A percentile compares a stretch with the other conserved stretches of the same genome.
These are phyloP conservation scores for Babesia divergens DNA, from an alignment of 169 alveolate species.

Conservation along the genomic window DNA sequence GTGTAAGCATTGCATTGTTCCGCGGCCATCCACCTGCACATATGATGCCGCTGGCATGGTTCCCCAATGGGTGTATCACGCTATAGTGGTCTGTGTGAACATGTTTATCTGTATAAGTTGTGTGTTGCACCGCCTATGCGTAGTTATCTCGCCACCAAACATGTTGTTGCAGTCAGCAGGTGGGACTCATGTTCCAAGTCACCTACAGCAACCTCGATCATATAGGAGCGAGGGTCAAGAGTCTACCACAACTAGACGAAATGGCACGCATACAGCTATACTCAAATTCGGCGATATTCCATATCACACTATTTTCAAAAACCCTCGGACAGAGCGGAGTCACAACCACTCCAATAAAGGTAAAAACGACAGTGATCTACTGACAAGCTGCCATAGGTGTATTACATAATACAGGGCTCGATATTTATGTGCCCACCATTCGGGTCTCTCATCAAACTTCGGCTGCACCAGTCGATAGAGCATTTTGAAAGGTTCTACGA, in stretches of 20 bases:
- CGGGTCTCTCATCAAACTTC: slow-evolving; percentile 50
- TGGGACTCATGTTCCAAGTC: slow-evolving; percentile 62
- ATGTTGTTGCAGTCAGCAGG: slow-evolving; percentile 38
- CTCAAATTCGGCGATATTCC: slow-evolving; percentile 43
- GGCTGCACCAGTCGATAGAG: slow-evolving; percentile 44
- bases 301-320: slow-evolving; percentile 56
- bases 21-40: too few species aligned
- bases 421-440: slow-evolving; percentile 64
- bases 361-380: not conserved
- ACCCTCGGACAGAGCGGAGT: slow-evolving; percentile 50
- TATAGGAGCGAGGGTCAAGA: slow-evolving; percentile 2
- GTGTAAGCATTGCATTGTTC: too few species aligned
- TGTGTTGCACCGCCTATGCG: too few species aligned
- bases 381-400: slow-evolving; percentile 8
- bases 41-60: too few species aligned
- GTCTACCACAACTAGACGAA: slow-evolving; percentile 16
- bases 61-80: too few species aligned
- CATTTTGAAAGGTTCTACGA: slow-evolving; percentile 59
- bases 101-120: too few species aligned
- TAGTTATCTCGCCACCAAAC: too few species aligned
- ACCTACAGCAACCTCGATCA: slow-evolving; percentile 56
- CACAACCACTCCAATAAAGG: slow-evolving; percentile 57
- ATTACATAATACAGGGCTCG: slow-evolving; percentile 63
- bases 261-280: slow-evolving; percentile 43
- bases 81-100: too few species aligned